Evolutionary conservation across 2,329 filamentous ascomycete genomes (phyloP), one percentile per base, ranked within the genome.

Genomic region (Trichophyton schoenleinii): DNA sequence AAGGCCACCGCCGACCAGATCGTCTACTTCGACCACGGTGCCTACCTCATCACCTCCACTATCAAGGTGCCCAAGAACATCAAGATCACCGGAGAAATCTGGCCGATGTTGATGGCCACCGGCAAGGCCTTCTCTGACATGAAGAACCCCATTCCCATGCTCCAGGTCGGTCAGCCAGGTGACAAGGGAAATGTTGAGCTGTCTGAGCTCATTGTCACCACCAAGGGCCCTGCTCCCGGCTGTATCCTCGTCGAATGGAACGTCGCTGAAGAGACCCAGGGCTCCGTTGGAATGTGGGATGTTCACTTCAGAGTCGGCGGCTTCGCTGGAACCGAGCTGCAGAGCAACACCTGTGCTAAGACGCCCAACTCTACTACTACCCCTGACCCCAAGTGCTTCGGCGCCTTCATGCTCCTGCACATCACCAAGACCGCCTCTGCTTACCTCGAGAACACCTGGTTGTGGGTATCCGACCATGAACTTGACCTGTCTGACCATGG

Each of bases 241-340:
- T 92, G 91, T 18, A 89, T 96, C 69, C 82, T 96, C 71, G 85
- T 96, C 77, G 83, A 96, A 73, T 96, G 90, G 88, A 96, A 96
- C 75, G 79, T 96, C 48, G 84, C 83, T 49, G 86, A 84, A 41
- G 61, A 71, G 25, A 67, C 69, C 5, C 81, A 86, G 62, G 90
- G 89, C 55, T 82, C 84, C 1, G 86, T 85, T 20, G 92, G 85
- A 64, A 85, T 96, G 75, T 99, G 91, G 89, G 94, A 99, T 69
- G 86, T 91, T n/a, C 94, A 99, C 79, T 87, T 94, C 77, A 89
- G 94, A 70, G 83, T 99, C 68, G 92, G 91, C 68, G 94, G 94
- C 49, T 86, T 87, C 60, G 86, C 88, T 3, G 92, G 92, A 63
- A 95, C 91, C 31, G 76, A 88, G 66, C 82, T 97, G 15, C 89